Conservation (phyloP, 768 basidiomycete species). For the Trametes villosa region DNA sequence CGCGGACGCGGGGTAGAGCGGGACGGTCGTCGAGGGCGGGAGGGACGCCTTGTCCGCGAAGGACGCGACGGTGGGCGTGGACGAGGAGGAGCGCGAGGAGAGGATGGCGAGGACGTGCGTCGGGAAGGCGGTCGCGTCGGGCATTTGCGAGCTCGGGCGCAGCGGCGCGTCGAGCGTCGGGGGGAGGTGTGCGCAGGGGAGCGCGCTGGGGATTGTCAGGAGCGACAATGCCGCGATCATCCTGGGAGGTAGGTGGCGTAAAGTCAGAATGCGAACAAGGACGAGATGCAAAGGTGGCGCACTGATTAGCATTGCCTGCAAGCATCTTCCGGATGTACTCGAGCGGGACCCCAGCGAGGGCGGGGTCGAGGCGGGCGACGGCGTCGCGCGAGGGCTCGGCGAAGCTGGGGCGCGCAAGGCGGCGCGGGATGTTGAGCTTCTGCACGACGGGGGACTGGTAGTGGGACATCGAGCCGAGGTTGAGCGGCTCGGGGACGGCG, state of each 20-base stretch:
- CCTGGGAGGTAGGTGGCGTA: slow-evolving; percentile 8
- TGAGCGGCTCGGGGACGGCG: slow-evolving; percentile 26
- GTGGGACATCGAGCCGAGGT: slow-evolving; percentile 29
- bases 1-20: slow-evolving; percentile 70
- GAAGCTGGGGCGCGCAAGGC: slow-evolving; percentile 67
- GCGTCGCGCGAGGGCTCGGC: slow-evolving; percentile 63
- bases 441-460: slow-evolving; percentile 19
- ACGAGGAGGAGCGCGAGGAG: slow-evolving; percentile 38
- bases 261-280: background rate
- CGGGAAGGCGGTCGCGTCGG: slow-evolving; percentile 11
- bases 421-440: slow-evolving; percentile 75
- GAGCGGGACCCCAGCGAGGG: slow-evolving; percentile 57
- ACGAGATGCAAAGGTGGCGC: slow-evolving; percentile 2
- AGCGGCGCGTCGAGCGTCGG: slow-evolving; percentile 32
- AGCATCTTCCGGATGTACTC: slow-evolving; percentile 61
- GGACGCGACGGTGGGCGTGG: slow-evolving; percentile 33
- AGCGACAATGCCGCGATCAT: slow-evolving; percentile 32
- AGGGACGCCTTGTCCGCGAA: slow-evolving; percentile 28
- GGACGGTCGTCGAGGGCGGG: slow-evolving; percentile 33
- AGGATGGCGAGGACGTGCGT: slow-evolving; percentile 21
- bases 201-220: slow-evolving; percentile 31
- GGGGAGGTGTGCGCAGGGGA: slow-evolving; percentile 34
- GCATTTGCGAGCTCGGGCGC: slow-evolving; percentile 28
- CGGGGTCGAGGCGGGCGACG: slow-evolving; percentile 57
- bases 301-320: slow-evolving; percentile 33